Base-by-base conservation (phyloP, 208 protist species). In the Leishmania aethiopica region DNA sequence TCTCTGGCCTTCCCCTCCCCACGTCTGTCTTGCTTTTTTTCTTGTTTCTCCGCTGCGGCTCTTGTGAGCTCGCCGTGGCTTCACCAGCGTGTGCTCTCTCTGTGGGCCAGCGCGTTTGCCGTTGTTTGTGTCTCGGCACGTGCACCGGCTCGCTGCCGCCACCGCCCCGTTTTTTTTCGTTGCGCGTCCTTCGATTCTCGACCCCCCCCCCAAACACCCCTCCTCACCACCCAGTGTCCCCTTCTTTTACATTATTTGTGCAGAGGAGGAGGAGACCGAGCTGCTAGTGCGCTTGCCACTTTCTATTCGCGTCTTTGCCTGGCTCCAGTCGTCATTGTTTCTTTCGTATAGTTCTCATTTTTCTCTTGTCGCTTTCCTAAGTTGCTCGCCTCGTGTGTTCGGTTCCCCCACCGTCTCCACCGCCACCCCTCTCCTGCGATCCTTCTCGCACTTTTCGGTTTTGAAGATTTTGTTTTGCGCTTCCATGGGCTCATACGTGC, bases 281-380 rank as follows among this genome's bases (percentile, higher is more conserved):
- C 10, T 40, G 40, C 19, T 25, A 6, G 40, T 32, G 45, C 25
- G 15, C 67, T 19, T 47, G 17, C 40, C 19, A n/a, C 32, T 45
- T 45, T 19, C 22, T 8, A 15, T 53, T 22, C 17, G 45, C 45
- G 28, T 22, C 70, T 19, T 28, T 53, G 32, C 70, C 32, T 32
- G 70, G 62, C 13, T 17, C 15, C 32, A 4, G 62, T 13, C 13
- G 62, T 40, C 32, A 69, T 35, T 19, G 62, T 22, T 69, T 37
- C 32, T 17, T 7, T 69, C 15, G 28, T 42, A 69, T 84, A 42
- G 45, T 55, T 78, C 70, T 66, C 59, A 69, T 69, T 69, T 69
- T 69, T 69, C 62, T 40, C 51, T 80, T 67, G 74, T 6, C 42
- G 40, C 22, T 17, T 49, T 51, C 22, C 45, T 49, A 42, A 42